Conservation (phyloP, 1,284 basidiomycete species). For the Naganishia sp. region DNA sequence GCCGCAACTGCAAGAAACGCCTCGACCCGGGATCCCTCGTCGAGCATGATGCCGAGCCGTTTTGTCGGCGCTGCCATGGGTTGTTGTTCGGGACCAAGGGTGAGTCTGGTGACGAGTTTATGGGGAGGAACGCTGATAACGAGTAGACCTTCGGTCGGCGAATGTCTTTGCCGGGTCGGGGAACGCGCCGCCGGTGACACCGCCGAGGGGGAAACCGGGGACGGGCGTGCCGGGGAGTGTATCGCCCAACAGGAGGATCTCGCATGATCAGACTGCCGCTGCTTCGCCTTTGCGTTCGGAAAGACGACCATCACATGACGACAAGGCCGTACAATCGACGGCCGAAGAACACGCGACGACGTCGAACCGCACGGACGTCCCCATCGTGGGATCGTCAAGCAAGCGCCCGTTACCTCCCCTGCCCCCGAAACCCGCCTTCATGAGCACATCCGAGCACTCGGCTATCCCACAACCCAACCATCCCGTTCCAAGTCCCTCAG, state of each 20-base stretch:
- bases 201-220: background rate
- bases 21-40: constrained; percentile 52
- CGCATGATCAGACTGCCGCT: too few species aligned
- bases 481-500: background rate
- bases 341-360: background rate
- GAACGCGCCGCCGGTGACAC: constrained; percentile 13
- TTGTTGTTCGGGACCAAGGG: constrained; percentile 50
- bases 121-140: background rate
- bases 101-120: constrained; percentile 31
- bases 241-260: too few species aligned
- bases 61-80: constrained; percentile 51
- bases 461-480: background rate
- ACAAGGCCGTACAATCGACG: background rate
- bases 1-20: constrained; percentile 50
- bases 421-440: background rate
- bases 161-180: constrained; percentile 33
- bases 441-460: background rate
- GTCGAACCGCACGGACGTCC: background rate
- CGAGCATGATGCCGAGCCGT: constrained; percentile 53
- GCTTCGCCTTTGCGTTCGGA: too few species aligned
- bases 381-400: background rate
- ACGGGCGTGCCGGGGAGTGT: too few species aligned
- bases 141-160: constrained; percentile 47
- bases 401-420: background rate
- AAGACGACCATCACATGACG: too few species aligned